These are phyloP conservation scores for Teratosphaeria pseudoeucalypti DNA, from an alignment of 2,329 filamentous ascomycete genomes.

Conservation along the genomic window DNA sequence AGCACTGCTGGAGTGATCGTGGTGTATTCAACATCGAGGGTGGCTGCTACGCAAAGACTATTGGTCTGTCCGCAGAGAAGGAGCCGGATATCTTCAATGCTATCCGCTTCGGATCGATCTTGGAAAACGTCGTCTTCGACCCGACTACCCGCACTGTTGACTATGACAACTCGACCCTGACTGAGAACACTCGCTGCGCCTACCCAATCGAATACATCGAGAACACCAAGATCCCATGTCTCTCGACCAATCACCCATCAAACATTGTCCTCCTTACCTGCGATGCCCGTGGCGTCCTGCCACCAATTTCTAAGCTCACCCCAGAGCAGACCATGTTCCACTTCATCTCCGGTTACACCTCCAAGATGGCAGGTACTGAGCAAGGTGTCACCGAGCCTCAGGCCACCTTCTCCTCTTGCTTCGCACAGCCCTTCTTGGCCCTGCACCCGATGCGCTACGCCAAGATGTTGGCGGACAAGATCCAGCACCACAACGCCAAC, in stretches of 20 bases:
- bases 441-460: conserved; percentile 99
- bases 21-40: conserved; percentile 99
- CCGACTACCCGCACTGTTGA: conserved; percentile 80
- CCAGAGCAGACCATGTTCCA: conserved; percentile 98
- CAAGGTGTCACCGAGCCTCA: conserved; percentile 94
- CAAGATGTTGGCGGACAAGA: conserved; percentile 97
- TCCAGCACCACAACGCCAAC: conserved; percentile 85
- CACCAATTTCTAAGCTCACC: conserved; percentile 94
- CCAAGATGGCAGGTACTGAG: conserved; percentile 99
- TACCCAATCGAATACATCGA: conserved; percentile 99
- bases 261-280: conserved; percentile 99
- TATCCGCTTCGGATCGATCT: conserved; percentile 91
- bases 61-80: conserved; percentile 95
- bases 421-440: conserved; percentile 96
- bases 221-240: conserved; percentile 97
- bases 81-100: conserved; percentile 96
- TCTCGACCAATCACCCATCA: conserved; percentile 75
- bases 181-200: conserved; percentile 95
- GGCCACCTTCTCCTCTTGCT: conserved; percentile 98
- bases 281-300: conserved; percentile 92
- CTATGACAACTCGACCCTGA: conserved; percentile 90
- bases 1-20: conserved; percentile 97
- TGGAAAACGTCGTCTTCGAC: conserved; percentile 98
- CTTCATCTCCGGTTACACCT: conserved; percentile 99
- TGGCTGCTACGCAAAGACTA: conserved; percentile 98